A percentile compares a stretch with the other conserved stretches of the same genome.
These are phyloP conservation scores for Suillus alpinus DNA, from an alignment of 768 basidiomycete species.

Conservation along the genomic window DNA sequence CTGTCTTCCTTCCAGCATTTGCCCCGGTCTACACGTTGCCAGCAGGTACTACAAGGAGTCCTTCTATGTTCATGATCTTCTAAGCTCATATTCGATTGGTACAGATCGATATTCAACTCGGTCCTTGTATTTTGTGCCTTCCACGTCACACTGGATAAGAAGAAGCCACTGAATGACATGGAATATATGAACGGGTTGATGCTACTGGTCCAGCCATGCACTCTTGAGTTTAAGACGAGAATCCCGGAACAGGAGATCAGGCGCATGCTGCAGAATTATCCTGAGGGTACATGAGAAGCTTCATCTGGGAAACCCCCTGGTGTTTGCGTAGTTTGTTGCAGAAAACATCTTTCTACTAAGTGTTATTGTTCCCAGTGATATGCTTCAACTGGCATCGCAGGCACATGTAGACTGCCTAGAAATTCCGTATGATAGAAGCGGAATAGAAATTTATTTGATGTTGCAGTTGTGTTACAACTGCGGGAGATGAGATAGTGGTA, in stretches of 20 bases:
- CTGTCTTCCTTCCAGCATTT: slow-evolving; percentile 42
- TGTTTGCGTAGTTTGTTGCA: no score
- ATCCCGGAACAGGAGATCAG: slow-evolving; percentile 6
- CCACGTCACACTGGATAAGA: slow-evolving; percentile 43
- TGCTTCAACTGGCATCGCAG: no score
- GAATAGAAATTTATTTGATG: no score
- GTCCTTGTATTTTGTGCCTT: slow-evolving; percentile 64
- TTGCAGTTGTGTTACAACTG: no score
- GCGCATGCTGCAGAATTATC: background rate
- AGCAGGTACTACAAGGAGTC: slow-evolving; percentile 25
- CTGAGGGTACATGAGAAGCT: background rate
- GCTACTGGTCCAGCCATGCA: slow-evolving; percentile 43
- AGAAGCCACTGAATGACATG: slow-evolving; percentile 49
- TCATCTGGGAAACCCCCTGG: no score
- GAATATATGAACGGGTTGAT: slow-evolving; percentile 39
- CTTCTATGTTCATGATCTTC: background rate
- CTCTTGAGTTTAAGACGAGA: slow-evolving; percentile 48
- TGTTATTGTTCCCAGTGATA: no score
- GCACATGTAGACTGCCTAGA: no score
- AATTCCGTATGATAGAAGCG: no score
- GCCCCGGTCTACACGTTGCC: slow-evolving; percentile 55
- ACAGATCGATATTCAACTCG: slow-evolving; percentile 57
- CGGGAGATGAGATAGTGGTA: no score
- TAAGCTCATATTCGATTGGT: background rate
- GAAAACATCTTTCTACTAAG: no score